Evolutionary conservation across 1,284 basidiomycete species (phyloP).

Genomic region (Ganoderma sp.): DNA sequence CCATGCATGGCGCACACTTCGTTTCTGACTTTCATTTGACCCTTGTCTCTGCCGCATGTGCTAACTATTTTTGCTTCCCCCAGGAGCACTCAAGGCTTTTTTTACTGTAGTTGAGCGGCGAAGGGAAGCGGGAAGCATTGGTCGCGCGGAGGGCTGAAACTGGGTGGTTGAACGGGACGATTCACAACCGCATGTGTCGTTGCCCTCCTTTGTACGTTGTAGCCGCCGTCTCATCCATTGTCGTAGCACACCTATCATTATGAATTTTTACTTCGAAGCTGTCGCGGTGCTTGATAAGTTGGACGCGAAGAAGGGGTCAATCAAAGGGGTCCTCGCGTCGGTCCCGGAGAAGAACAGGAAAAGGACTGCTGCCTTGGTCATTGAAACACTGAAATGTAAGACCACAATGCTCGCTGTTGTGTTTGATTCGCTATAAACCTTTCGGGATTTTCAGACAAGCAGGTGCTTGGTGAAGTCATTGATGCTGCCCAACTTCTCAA

Average conservation of each 20-base stretch:
- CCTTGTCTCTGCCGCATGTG: not conserved
- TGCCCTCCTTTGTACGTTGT: constrained; percentile 16
- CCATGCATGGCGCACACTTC: constrained; percentile 39
- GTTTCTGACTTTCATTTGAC: constrained; percentile 26
- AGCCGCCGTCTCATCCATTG: constrained; percentile 29
- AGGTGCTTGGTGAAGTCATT: constrained; percentile 70
- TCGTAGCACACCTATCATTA: constrained; percentile 50
- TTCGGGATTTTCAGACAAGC: constrained; percentile 59
- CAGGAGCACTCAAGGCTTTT: not conserved
- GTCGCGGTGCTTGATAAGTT: constrained; percentile 83
- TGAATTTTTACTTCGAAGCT: constrained; percentile 95
- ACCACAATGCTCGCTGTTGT: not conserved
- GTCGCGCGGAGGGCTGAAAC: not conserved
- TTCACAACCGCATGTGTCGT: constrained; percentile 22
- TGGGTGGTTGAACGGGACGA: not conserved
- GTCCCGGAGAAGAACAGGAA: constrained; percentile 80
- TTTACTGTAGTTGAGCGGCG: not conserved
- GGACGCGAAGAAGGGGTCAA: constrained; percentile 85
- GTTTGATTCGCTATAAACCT: constrained; percentile 11
- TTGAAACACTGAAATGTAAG: constrained; percentile 93
- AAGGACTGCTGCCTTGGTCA: constrained; percentile 78
- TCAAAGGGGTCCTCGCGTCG: constrained; percentile 77
- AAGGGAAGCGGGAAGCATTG: not conserved
- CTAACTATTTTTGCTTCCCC: constrained; percentile 11
- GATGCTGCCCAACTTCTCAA: constrained; percentile 66